Base-by-base conservation (phyloP, 2,329 filamentous ascomycete species). In the Fusarium nanum region DNA sequence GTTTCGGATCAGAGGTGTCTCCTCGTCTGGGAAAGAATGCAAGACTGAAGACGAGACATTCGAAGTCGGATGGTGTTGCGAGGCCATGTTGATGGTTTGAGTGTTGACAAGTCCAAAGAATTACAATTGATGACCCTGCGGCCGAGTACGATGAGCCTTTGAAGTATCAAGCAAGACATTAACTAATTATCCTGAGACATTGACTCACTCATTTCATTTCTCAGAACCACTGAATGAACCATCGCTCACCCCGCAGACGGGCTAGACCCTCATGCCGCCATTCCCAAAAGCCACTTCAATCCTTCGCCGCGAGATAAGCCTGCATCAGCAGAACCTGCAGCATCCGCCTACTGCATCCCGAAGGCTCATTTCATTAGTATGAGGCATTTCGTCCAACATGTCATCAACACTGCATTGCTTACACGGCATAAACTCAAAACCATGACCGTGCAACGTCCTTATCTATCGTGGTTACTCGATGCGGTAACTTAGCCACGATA, bases 401-500 rank as follows among this genome's bases (percentile, higher is more conserved):
- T 30, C 22, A n/a, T 25, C 5, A 1, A 20, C n/a, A 30, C 41
- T 18, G 12, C 37, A 27, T n/a, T 4, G 11, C 7, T 28, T 28
- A 28, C 10, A 5, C 5, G 20, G 3, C 11, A 9, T 63, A 14
- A 16, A 34, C 11, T n/a, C 14, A 41, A 49, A 49, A 6, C 14
- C 47, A 40, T 55, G 25, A 23, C 41, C 10, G 28, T 45, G 34
- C 12, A 27, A 41, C 34, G 18, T 30, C 4, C 55, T 66, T 66
- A 66, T 70, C 67, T 53, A 20, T 27, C 49, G 8, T 23, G 23
- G 23, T 62, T 69, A 42, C 72, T 46, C 14, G 12, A 58, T 74
- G 7, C 11, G 70, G 74, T 48, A 76, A 75, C 28, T 61, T 76
- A 76, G 52, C 73, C 74, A 75, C 74, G 58, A 66, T 69, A 71